Conservation (phyloP, 176 grass and related monocot genomes). For the Rhipidocladum racemiflorum region DNA sequence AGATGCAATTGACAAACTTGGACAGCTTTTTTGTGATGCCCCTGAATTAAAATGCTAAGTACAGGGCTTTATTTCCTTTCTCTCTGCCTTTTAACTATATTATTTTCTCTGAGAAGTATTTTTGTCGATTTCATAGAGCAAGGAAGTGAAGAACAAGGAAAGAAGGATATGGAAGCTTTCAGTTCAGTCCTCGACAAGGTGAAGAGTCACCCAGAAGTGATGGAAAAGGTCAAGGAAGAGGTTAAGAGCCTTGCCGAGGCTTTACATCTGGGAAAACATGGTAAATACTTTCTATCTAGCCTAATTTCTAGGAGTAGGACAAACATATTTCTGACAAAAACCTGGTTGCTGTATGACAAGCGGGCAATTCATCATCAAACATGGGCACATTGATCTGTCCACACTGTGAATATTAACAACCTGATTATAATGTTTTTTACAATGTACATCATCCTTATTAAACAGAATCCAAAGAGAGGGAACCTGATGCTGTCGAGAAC, state of each 20-base stretch:
- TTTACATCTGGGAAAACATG: constrained; percentile 35
- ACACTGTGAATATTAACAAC: background rate
- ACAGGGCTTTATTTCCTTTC: background rate
- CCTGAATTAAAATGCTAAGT: background rate
- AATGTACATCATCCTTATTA: background rate
- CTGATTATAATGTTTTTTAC: background rate
- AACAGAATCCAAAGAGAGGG: constrained; percentile 35
- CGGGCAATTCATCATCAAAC: background rate
- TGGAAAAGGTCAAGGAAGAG: constrained; percentile 44
- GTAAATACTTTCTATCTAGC: constrained; percentile 20
- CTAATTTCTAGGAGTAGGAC: background rate
- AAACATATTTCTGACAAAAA: background rate
- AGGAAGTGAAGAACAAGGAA: constrained; percentile 35
- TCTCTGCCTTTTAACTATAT: background rate
- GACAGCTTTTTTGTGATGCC: background rate
- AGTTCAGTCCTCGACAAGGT: constrained; percentile 32
- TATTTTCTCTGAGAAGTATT: background rate
- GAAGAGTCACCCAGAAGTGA: constrained; percentile 40
- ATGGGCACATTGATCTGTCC: background rate
- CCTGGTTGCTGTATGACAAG: background rate
- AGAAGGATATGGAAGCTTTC: constrained; percentile 43
- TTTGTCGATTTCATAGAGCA: constrained; percentile 1
- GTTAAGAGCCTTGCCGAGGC: constrained; percentile 22
- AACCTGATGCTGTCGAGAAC: constrained; percentile 14
- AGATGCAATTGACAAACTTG: background rate